Evolutionary conservation across 495 filamentous ascomycete species (phyloP).

Genomic region (Pyrenula aspistea): DNA sequence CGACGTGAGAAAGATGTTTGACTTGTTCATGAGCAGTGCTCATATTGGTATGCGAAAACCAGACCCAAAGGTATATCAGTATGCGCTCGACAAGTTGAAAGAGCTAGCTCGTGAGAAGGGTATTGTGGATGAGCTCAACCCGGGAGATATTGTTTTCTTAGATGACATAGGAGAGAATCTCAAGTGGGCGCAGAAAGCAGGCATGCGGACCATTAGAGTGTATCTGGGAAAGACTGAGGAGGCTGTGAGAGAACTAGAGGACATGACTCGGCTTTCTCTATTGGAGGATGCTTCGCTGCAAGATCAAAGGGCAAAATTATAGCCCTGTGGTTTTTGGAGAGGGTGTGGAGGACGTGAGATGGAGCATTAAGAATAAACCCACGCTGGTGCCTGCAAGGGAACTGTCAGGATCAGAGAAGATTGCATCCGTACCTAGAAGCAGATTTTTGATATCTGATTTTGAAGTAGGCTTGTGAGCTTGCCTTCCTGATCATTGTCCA

Average conservation of each 20-base stretch:
- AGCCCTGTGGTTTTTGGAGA: too few relatives aligned
- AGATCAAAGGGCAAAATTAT: constrained; percentile 26
- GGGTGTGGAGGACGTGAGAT: too few relatives aligned
- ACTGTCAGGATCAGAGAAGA: too few relatives aligned
- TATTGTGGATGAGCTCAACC: constrained; percentile 36
- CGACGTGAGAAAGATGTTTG: constrained; percentile 51
- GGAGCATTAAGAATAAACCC: too few relatives aligned
- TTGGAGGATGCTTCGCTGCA: constrained; percentile 33
- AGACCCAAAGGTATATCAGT: constrained; percentile 65
- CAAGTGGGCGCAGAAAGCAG: constrained; percentile 61
- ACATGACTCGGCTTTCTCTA: constrained; percentile 41
- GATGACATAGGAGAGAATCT: constrained; percentile 96
- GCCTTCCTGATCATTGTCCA: too few relatives aligned
- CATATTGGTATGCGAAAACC: constrained; percentile 87
- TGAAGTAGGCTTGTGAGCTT: background rate
- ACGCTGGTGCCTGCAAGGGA: too few relatives aligned
- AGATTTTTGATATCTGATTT: background rate
- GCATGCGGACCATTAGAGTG: constrained; percentile 78
- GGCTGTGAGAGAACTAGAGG: constrained; percentile 60
- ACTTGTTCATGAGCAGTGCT: constrained; percentile 73
- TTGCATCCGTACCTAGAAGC: too few relatives aligned
- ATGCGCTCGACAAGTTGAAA: constrained; percentile 54
- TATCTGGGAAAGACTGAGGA: constrained; percentile 62
- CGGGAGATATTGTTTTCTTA: constrained; percentile 70
- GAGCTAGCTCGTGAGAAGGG: constrained; percentile 42